Percentiles rank a stretch among this genome's conserved stretches.
Evolutionary conservation across 257 asterid species (phyloP).

Genomic region (Nicotiana paniculata): DNA sequence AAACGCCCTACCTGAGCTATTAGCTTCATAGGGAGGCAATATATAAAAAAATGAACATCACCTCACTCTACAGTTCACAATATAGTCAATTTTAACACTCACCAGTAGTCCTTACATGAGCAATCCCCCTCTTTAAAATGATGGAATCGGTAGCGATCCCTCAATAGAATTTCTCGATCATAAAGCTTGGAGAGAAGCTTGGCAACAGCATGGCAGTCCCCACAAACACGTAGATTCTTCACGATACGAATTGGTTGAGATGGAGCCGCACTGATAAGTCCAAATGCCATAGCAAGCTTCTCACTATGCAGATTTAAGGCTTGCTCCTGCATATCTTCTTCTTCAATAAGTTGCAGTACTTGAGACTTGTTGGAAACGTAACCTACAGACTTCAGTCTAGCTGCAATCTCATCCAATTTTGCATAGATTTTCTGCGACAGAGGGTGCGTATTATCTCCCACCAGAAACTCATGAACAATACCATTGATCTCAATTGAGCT

Average conservation of each 20-base stretch:
- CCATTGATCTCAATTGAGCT: constrained; percentile 70
- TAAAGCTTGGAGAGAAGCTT: constrained; percentile 62
- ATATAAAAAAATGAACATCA: not conserved
- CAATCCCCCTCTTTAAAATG: constrained; percentile 58
- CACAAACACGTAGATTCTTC: constrained; percentile 76
- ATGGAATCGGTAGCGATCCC: constrained; percentile 80
- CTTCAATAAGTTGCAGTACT: constrained; percentile 59
- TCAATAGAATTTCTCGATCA: constrained; percentile 55
- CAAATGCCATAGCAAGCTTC: constrained; percentile 68
- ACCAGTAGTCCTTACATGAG: constrained; percentile 75
- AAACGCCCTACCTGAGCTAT: not conserved
- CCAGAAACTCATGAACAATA: constrained; percentile 58
- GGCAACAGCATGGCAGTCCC: constrained; percentile 56
- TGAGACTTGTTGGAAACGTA: constrained; percentile 48
- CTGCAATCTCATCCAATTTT: constrained; percentile 58
- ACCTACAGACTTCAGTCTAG: constrained; percentile 34
- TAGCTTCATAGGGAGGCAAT: not conserved
- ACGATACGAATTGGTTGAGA: constrained; percentile 56
- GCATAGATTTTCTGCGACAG: constrained; percentile 41
- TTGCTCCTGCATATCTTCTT: constrained; percentile 65
- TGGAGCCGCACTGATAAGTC: constrained; percentile 40
- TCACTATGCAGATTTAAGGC: constrained; percentile 65
- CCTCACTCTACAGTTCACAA: not conserved
- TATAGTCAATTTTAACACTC: constrained; percentile 13
- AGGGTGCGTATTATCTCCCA: constrained; percentile 53